phyloP scores from a whole-genome alignment of 2,329 filamentous ascomycete genomes.

The Ambrosiella beaveri region DNA sequence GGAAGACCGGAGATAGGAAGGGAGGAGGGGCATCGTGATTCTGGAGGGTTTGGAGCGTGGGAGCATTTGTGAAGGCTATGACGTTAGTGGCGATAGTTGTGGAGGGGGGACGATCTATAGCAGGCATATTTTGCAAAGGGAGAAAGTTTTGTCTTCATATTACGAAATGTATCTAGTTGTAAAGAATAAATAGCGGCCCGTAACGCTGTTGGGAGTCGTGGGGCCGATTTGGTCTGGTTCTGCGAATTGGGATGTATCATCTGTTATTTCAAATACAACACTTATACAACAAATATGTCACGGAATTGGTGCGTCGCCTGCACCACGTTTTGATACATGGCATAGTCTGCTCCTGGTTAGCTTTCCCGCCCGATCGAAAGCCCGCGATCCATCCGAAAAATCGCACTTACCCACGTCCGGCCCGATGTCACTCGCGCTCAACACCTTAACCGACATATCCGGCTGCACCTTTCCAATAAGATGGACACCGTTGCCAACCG shows the following conservation, averaged over 20 bases:
- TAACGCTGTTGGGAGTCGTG: no score
- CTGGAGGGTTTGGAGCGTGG: no score
- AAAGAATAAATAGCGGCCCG: no score
- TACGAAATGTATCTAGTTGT: not conserved
- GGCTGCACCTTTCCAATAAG: conserved; percentile 65
- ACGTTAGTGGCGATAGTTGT: no score
- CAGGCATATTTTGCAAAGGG: not conserved
- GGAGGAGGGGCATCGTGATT: no score
- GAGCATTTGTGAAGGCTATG: no score
- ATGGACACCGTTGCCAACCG: conserved; percentile 53
- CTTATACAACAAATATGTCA: conserved; percentile 43
- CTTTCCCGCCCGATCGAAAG: not conserved
- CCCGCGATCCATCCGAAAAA: not conserved
- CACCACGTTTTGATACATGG: conserved; percentile 50
- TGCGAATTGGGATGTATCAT: not conserved
- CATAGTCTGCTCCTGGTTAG: conserved; percentile 43
- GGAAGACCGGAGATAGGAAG: no score
- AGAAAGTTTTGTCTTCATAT: not conserved
- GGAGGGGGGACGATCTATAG: no score
- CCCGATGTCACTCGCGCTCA: conserved; percentile 54
- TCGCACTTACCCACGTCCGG: conserved; percentile 43
- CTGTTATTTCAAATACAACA: not conserved
- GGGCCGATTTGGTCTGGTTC: not conserved
- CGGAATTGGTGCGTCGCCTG: conserved; percentile 71
- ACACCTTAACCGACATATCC: conserved; percentile 54